These are phyloP conservation scores for Mortierella sp. DNA, from an alignment of 371 early-diverging fungal species.

Conservation along the genomic window DNA sequence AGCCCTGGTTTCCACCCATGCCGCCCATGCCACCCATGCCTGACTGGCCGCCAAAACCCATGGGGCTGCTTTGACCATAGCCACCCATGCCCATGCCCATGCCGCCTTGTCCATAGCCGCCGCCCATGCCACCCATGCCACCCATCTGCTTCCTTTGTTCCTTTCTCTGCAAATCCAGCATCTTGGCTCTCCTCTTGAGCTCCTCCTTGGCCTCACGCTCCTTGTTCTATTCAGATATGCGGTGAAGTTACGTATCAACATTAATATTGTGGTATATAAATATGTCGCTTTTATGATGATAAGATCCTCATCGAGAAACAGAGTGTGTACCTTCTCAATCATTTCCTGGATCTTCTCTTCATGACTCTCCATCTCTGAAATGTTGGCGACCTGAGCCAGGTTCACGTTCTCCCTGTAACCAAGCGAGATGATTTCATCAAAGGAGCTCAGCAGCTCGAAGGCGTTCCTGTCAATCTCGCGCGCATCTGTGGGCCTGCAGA, in stretches of 20 bases:
- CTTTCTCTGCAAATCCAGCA: constrained; percentile 90
- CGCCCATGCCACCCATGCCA: constrained; percentile 41
- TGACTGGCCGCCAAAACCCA: constrained; percentile 58
- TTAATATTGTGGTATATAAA: too few species aligned
- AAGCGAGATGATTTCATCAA: constrained; percentile 96
- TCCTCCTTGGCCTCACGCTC: constrained; percentile 97
- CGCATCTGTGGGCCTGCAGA: constrained; percentile 87
- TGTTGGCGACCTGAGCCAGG: constrained; percentile 89
- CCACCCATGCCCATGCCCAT: constrained; percentile 57
- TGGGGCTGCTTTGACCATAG: constrained; percentile 58
- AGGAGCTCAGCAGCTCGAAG: constrained; percentile 91
- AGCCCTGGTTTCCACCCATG: constrained; percentile 53
- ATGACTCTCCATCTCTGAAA: constrained; percentile 95
- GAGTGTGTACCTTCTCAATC: constrained; percentile 85
- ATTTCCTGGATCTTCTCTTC: constrained; percentile 96
- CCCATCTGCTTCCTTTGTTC: constrained; percentile 65
- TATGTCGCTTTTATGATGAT: neutral
- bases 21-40: constrained; percentile 58
- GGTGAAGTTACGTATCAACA: too few species aligned
- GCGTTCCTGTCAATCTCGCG: constrained; percentile 73
- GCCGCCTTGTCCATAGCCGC: constrained; percentile 35
- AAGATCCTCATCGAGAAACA: constrained; percentile 53
- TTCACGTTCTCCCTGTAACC: constrained; percentile 83
- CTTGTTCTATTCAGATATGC: constrained; percentile 79
- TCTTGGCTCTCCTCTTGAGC: constrained; percentile 90